These are phyloP conservation scores for Wickerhamomyces strasburgensis DNA, from an alignment of 805 yeast species.

Conservation along the genomic window DNA sequence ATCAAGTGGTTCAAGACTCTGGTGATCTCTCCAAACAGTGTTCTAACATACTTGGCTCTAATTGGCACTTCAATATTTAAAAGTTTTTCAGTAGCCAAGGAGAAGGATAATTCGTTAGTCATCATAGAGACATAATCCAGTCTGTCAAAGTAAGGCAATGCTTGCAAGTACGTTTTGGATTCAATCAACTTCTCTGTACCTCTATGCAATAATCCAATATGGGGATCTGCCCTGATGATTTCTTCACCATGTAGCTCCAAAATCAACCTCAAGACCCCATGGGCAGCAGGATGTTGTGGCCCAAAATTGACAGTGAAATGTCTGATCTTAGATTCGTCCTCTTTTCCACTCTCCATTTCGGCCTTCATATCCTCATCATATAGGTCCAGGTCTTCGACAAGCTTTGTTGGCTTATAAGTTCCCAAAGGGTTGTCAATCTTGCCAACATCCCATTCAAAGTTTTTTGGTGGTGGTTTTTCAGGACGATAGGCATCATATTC, in stretches of 20 bases:
- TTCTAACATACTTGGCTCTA: conserved; percentile 80
- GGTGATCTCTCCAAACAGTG: conserved; percentile 82
- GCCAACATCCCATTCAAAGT: conserved; percentile 16
- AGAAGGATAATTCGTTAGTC: conserved; percentile 84
- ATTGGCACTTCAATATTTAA: conserved; percentile 80
- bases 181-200: conserved; percentile 89
- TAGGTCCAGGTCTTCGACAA: conserved; percentile 27
- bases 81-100: conserved; percentile 79
- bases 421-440: conserved; percentile 39
- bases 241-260: conserved; percentile 87
- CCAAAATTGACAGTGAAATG: conserved; percentile 89
- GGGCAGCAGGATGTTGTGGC: conserved; percentile 95
- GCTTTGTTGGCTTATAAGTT: conserved; percentile 24
- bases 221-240: conserved; percentile 82
- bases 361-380: conserved; percentile 33
- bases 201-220: conserved; percentile 80
- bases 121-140: conserved; percentile 83
- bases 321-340: conserved; percentile 48
- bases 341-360: conserved; percentile 21
- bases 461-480: conserved; percentile 15
- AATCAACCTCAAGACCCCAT: conserved; percentile 84
- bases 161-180: conserved; percentile 81
- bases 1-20: conserved; percentile 78
- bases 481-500: conserved; percentile 23
- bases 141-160: conserved; percentile 83